Percentiles rank a stretch among this genome's conserved stretches.
These are phyloP conservation scores for Trichophyton mentagrophytes DNA, from an alignment of 2,329 filamentous ascomycete species.

Conservation along the genomic window DNA sequence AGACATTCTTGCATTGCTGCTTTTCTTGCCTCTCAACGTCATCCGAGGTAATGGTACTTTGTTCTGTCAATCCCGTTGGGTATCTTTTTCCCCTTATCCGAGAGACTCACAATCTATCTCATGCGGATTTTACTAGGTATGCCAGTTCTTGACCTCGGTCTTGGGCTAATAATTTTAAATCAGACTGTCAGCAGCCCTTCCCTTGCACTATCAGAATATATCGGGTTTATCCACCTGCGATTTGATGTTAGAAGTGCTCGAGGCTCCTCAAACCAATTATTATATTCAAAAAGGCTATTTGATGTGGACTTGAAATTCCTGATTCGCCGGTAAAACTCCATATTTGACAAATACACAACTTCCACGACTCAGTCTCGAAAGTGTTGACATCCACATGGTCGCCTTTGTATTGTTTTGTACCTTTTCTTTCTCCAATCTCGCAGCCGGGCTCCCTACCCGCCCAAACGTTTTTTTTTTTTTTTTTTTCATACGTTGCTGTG, in stretches of 20 bases:
- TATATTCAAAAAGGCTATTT: neutral
- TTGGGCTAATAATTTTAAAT: neutral
- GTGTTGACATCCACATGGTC: conserved; percentile 2
- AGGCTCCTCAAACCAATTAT: neutral
- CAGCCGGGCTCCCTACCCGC: neutral
- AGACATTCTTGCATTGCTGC: neutral
- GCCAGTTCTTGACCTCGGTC: neutral
- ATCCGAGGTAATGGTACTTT: neutral
- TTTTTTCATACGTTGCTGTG: neutral
- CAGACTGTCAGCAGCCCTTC: neutral
- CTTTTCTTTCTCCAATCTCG: neutral
- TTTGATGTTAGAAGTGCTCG: neutral
- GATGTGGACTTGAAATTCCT: neutral
- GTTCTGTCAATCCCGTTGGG: neutral
- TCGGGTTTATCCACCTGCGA: neutral
- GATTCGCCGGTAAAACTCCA: neutral
- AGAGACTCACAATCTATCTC: neutral
- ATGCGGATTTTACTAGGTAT: neutral
- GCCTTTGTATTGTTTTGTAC: neutral
- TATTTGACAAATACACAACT: neutral
- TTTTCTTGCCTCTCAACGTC: neutral
- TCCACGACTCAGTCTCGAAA: neutral
- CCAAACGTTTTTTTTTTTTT: neutral
- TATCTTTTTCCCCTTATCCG: neutral
- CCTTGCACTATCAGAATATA: neutral